A percentile compares a stretch with the other conserved stretches of the same genome.
These are phyloP conservation scores for Combretum micranthum DNA, from an alignment of 345 rosid species.

Conservation along the genomic window DNA sequence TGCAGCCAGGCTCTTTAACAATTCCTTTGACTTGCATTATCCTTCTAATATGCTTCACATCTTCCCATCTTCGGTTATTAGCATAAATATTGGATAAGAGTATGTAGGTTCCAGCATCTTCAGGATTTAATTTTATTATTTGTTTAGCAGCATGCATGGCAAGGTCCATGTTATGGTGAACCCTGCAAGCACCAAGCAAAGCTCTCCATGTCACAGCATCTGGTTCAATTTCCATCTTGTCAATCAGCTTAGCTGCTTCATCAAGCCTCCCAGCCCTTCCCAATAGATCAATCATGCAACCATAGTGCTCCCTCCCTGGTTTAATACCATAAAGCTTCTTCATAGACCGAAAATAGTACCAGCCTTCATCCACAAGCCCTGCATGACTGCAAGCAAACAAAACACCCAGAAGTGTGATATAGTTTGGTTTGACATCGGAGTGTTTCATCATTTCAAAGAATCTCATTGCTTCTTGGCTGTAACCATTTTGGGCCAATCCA, in stretches of 20 bases:
- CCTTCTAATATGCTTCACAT: slow-evolving; percentile 41
- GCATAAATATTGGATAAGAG: slow-evolving; percentile 70
- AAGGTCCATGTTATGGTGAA: slow-evolving; percentile 43
- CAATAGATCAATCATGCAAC: slow-evolving; percentile 73
- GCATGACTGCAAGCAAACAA: slow-evolving; percentile 81
- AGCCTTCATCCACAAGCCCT: slow-evolving; percentile 52
- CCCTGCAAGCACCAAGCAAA: slow-evolving; percentile 59
- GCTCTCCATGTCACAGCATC: slow-evolving; percentile 68
- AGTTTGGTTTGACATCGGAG: slow-evolving; percentile 46
- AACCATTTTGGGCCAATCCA: slow-evolving; percentile 68
- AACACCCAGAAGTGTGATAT: slow-evolving; percentile 53
- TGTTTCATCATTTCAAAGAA: slow-evolving; percentile 47
- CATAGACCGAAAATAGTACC: slow-evolving; percentile 54
- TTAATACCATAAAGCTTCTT: slow-evolving; percentile 49
- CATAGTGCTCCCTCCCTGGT: slow-evolving; percentile 63
- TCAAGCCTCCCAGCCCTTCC: slow-evolving; percentile 66
- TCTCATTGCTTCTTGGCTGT: slow-evolving; percentile 49
- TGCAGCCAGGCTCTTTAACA: slow-evolving; percentile 63
- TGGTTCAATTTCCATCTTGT: slow-evolving; percentile 53
- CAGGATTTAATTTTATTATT: slow-evolving; percentile 44
- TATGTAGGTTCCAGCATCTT: slow-evolving; percentile 59
- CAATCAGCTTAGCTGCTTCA: slow-evolving; percentile 47
- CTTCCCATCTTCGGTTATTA: slow-evolving; percentile 53
- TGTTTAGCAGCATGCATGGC: slow-evolving; percentile 55
- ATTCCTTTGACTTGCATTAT: slow-evolving; percentile 42